Percentiles rank a stretch among this genome's conserved stretches.
These are phyloP conservation scores for Lycium barbarum DNA, from an alignment of 257 asterid genomes.

Conservation along the genomic window DNA sequence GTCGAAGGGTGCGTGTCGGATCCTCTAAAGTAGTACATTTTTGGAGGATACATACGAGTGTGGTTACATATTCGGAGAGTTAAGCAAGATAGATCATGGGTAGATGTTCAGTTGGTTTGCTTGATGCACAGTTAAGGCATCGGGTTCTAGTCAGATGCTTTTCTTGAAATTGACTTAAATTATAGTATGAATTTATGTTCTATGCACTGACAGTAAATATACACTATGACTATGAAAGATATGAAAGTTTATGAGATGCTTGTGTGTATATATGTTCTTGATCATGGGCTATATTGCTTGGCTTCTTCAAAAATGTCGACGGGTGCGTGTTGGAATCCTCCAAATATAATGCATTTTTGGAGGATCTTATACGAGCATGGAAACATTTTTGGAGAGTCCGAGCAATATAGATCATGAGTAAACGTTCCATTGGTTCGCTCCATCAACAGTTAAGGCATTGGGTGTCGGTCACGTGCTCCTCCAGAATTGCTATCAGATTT, in stretches of 20 bases:
- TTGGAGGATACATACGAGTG: not conserved
- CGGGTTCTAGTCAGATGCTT: not conserved
- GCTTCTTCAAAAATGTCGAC: not conserved
- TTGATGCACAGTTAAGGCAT: no score
- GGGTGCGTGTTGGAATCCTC: not conserved
- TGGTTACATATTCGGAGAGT: not conserved
- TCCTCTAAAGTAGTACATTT: not conserved
- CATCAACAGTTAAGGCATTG: not conserved
- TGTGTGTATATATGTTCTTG: not conserved
- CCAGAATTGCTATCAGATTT: not conserved
- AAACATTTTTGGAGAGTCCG: not conserved
- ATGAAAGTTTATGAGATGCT: conserved; percentile 1
- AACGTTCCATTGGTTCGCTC: not conserved
- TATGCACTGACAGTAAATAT: not conserved
- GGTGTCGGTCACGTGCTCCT: not conserved
- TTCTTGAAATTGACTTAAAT: conserved; percentile 3
- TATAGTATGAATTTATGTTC: not conserved
- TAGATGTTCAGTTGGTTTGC: no score
- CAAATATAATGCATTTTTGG: no score
- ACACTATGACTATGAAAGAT: not conserved
- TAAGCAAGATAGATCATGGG: no score
- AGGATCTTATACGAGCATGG: not conserved
- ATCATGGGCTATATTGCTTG: not conserved
- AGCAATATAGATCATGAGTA: not conserved
- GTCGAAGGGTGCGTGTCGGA: not conserved